Evolutionary conservation across 2,329 filamentous ascomycete genomes (phyloP).

Genomic region (Colletotrichum sp.): DNA sequence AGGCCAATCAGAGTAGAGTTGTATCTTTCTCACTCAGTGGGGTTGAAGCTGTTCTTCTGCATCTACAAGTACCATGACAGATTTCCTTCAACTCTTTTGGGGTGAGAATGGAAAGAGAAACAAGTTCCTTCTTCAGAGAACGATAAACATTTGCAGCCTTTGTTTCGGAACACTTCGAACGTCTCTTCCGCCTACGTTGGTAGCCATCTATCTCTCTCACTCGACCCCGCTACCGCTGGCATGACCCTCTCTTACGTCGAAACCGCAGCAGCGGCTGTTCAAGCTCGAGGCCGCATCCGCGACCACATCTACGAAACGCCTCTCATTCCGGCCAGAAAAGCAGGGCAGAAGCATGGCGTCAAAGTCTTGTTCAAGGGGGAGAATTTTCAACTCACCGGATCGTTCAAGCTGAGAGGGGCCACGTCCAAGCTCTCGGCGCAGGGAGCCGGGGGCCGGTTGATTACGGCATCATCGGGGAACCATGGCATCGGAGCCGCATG

Average conservation of each 20-base stretch:
- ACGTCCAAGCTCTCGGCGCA: conserved; percentile 27
- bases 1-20: not conserved
- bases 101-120: not conserved
- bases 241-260: not conserved
- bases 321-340: conserved; percentile 17
- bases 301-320: conserved; percentile 26
- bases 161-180: not conserved
- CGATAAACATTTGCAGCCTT: too few relatives aligned
- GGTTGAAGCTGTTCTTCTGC: not conserved
- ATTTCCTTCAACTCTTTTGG: not conserved
- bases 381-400: conserved; percentile 29
- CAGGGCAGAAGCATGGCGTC: not conserved
- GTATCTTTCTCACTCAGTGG: not conserved
- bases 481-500: conserved; percentile 25
- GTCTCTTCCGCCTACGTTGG: too few relatives aligned
- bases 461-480: conserved; percentile 28
- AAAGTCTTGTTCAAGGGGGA: conserved; percentile 28
- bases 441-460: not conserved
- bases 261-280: conserved; percentile 18
- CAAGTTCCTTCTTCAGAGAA: too few relatives aligned
- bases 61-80: not conserved
- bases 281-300: conserved; percentile 21
- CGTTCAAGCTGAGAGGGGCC: conserved; percentile 30
- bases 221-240: not conserved
- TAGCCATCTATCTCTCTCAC: too few relatives aligned